Evolutionary conservation across 768 basidiomycete species (phyloP).

Genomic region (Lactifluus volemus): DNA sequence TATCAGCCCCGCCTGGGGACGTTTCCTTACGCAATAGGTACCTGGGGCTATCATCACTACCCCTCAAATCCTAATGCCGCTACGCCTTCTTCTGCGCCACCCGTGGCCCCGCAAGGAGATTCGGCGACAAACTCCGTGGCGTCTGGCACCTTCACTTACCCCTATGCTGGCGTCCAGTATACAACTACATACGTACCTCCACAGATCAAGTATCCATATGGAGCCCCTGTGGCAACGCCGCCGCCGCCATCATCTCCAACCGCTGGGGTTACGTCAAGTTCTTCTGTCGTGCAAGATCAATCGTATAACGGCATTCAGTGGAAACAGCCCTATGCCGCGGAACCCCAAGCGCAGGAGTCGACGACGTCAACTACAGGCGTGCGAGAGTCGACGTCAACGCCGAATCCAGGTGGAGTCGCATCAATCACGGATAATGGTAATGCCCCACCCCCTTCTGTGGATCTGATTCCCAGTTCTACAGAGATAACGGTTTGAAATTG

Average conservation of each 20-base stretch:
- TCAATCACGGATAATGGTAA: background rate
- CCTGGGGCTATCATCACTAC: constrained; percentile 13
- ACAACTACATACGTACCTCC: constrained; percentile 15
- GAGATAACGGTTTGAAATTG: background rate
- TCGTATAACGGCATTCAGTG: constrained; percentile 7
- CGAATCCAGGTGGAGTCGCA: background rate
- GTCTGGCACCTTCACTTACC: constrained; percentile 9
- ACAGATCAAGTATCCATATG: constrained; percentile 12
- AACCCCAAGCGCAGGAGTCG: background rate
- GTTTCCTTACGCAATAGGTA: background rate
- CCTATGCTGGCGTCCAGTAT: constrained; percentile 6
- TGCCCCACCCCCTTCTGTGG: background rate
- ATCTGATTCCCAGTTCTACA: background rate
- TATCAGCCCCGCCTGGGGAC: constrained; percentile 1
- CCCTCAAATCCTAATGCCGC: background rate
- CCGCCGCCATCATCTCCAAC: background rate
- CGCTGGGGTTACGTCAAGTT: background rate
- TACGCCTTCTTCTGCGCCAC: background rate
- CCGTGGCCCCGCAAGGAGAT: constrained; percentile 2
- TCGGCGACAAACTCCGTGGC: background rate
- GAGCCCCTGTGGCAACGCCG: background rate
- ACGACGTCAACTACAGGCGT: background rate
- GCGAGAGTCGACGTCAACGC: background rate
- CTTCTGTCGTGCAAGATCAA: background rate
- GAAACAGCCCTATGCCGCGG: constrained; percentile 7